Conservation (phyloP, 2,329 filamentous ascomycete species). For the Coleophoma eucalyptorum region DNA sequence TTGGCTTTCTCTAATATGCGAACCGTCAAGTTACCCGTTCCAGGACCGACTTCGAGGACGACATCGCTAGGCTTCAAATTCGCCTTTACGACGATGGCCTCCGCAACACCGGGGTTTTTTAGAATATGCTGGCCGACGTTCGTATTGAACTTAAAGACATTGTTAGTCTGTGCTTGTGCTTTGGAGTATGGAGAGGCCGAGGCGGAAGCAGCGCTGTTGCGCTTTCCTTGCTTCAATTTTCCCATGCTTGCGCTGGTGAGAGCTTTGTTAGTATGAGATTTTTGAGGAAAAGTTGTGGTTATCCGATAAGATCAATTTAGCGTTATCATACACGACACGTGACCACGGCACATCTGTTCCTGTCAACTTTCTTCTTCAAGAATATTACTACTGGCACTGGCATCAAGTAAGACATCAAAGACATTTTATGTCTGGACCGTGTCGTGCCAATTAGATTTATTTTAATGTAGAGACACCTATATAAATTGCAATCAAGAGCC, state of each 20-base stretch:
- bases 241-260: slow-evolving; percentile 17
- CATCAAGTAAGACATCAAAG: no score
- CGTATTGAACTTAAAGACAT: slow-evolving; percentile 97
- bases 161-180: slow-evolving; percentile 48
- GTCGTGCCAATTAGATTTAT: no score
- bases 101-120: slow-evolving; percentile 83
- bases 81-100: slow-evolving; percentile 81
- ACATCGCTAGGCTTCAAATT: slow-evolving; percentile 85
- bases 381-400: no score
- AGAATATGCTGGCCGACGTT: slow-evolving; percentile 84
- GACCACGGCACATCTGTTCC: neutral
- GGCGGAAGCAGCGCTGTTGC: slow-evolving; percentile 20
- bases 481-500: no score
- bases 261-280: neutral
- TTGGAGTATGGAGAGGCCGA: slow-evolving; percentile 22
- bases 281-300: neutral
- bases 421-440: no score
- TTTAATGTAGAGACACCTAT: no score
- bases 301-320: no score
- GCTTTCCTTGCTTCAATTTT: slow-evolving; percentile 27
- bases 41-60: slow-evolving; percentile 89
- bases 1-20: slow-evolving; percentile 85
- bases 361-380: no score
- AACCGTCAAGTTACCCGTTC: slow-evolving; percentile 85
- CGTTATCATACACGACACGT: neutral